These are phyloP conservation scores for Macrophomina pseudophaseolina DNA, from an alignment of 2,329 filamentous ascomycete species.

Conservation along the genomic window DNA sequence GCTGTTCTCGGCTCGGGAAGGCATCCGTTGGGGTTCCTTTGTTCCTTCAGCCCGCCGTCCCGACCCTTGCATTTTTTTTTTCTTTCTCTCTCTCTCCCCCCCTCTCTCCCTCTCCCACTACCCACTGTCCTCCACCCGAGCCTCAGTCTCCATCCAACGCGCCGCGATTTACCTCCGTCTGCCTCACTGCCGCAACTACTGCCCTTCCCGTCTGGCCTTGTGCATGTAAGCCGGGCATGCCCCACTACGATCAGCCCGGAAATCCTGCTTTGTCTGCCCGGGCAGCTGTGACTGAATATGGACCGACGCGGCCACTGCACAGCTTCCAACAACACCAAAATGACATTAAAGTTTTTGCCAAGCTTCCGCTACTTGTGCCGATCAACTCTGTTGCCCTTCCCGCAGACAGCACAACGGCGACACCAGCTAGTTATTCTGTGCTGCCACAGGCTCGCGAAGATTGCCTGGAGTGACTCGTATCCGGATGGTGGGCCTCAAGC, in stretches of 20 bases:
- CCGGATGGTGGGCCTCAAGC: not conserved
- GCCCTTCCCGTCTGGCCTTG: not conserved
- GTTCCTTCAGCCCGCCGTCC: not conserved
- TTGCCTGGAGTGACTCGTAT: not conserved
- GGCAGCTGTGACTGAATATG: not conserved
- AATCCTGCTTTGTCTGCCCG: not conserved
- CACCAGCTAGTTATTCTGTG: not conserved
- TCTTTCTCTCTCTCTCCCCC: too few relatives aligned
- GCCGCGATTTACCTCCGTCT: not conserved
- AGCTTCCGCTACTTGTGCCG: not conserved
- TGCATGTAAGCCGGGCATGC: not conserved
- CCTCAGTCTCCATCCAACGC: not conserved
- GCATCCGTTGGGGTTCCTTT: not conserved
- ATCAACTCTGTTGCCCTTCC: not conserved
- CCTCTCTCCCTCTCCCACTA: not conserved
- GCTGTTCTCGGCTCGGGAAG: not conserved
- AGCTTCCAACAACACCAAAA: not conserved
- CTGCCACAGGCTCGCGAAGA: not conserved
- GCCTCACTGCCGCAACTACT: not conserved
- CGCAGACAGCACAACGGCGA: not conserved
- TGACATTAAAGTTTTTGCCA: conserved; percentile 6
- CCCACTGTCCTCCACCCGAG: not conserved
- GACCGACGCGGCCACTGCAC: not conserved
- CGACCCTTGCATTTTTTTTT: not conserved
- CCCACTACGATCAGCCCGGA: not conserved